Percentiles rank a stretch among this genome's conserved stretches.
Conservation (phyloP, 169 alveolate genomes). For the Eimeria falciformis region DNA sequence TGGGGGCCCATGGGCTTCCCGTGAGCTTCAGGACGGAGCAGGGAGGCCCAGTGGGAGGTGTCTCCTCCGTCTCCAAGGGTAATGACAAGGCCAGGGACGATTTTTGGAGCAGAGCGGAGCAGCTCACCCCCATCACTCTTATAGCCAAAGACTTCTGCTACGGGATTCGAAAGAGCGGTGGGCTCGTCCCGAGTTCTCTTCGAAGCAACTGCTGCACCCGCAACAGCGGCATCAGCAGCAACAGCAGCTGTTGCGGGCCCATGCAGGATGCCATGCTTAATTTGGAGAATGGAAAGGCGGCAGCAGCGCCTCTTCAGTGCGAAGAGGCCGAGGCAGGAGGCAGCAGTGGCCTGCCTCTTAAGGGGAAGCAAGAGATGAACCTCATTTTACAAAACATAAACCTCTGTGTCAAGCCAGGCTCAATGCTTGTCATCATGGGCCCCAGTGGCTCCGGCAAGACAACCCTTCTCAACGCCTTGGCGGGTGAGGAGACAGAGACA, state of each 20-base stretch:
- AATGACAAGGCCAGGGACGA: neutral
- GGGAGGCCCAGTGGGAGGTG: neutral
- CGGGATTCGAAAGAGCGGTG: constrained; percentile 20
- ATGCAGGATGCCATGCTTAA: neutral
- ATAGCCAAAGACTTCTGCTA: constrained; percentile 49
- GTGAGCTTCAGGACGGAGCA: neutral
- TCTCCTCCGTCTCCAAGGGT: neutral
- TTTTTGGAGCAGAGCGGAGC: neutral
- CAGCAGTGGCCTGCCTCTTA: neutral
- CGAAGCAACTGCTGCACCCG: neutral
- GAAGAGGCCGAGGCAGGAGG: neutral
- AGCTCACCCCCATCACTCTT: constrained; percentile 22
- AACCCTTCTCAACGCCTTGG: constrained; percentile 90
- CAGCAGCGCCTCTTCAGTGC: neutral
- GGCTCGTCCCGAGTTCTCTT: neutral
- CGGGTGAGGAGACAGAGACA: constrained; percentile 81
- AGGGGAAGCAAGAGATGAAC: neutral
- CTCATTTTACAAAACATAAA: constrained; percentile 51
- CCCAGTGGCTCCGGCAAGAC: constrained; percentile 95
- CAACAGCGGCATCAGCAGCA: neutral
- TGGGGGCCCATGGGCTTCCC: neutral
- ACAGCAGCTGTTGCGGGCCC: neutral
- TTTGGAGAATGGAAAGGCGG: neutral
- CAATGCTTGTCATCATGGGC: constrained; percentile 84
- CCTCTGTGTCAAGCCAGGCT: constrained; percentile 72